Base-by-base conservation (phyloP, 139 green algal species). In the Tetradesmus lagerheimii region DNA sequence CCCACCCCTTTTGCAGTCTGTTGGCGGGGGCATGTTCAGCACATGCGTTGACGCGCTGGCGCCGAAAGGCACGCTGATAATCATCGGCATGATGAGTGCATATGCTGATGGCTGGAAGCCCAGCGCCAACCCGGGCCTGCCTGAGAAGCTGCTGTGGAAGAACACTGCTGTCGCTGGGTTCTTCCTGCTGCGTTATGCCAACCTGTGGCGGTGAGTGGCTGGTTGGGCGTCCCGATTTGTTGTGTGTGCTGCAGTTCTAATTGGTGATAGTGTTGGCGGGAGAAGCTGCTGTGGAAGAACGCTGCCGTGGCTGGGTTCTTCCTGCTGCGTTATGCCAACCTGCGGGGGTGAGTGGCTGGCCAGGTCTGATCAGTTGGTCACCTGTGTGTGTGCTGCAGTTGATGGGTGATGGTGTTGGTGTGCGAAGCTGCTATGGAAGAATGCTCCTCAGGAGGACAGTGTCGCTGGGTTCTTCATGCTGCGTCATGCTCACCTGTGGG, bases 401-500 rank as follows among this genome's bases (percentile, higher is more conserved):
- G 11, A 18, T 57, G 45, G 11, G 45, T 57, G 45, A n/a, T 57
- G 45, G 11, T 57, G 45, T 18, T 57, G 45, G 45, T 57, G 45
- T 57, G 93, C n/a, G n/a, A n/a, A n/a, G n/a, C 93, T 99, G 91
- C 94, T 99, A 47, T 95, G 90, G 91, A 97, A 96, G 85, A 95
- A 89, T 38, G 95, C 95, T n/a, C n/a, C n/a, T n/a, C n/a, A n/a
- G n/a, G n/a, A n/a, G n/a, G 15, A 89, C 91, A 0, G 89, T 97
- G 39, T 67, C 87, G 1, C n/a, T n/a, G 96, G 96, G 3, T 98
- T 98, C 93, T 98, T 98, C 93, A 93, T 98, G 80, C 90, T 96
- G 71, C 89, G 93, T 38, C 94, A 96, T 79, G 89, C 91, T 0
- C 27, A 37, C 6, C 76, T 91, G 3, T 90, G 86, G 86, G 77